Conservation (phyloP, 768 basidiomycete genomes). For the Chalciporus sphaerocephalus region DNA sequence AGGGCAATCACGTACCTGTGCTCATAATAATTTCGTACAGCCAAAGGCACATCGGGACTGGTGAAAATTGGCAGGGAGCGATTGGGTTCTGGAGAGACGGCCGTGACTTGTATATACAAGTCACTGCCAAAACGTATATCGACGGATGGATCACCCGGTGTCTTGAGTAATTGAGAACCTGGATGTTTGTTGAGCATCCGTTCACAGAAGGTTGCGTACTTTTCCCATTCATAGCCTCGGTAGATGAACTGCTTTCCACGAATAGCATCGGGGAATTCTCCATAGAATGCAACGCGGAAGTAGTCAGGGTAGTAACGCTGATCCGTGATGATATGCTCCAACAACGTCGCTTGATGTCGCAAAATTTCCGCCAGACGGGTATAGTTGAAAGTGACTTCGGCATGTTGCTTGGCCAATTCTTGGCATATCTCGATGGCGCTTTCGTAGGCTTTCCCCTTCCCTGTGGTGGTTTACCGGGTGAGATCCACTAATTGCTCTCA, state of each 20-base stretch:
- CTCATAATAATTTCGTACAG: conserved; percentile 83
- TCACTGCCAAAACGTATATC: conserved; percentile 76
- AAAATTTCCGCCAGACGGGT: conserved; percentile 81
- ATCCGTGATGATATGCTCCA: conserved; percentile 81
- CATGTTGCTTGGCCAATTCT: conserved; percentile 85
- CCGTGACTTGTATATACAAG: conserved; percentile 85
- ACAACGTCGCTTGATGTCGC: conserved; percentile 78
- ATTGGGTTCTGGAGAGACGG: conserved; percentile 83
- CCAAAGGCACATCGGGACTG: conserved; percentile 75
- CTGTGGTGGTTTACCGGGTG: conserved; percentile 35
- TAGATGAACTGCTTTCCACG: conserved; percentile 91
- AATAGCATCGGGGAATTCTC: conserved; percentile 82
- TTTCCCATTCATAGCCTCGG: conserved; percentile 94
- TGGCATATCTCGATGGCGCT: conserved; percentile 90
- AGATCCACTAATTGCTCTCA: background rate
- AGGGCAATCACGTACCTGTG: conserved; percentile 52
- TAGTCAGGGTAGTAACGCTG: conserved; percentile 89
- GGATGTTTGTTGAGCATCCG: conserved; percentile 89
- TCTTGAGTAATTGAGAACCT: conserved; percentile 73
- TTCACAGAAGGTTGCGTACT: conserved; percentile 84
- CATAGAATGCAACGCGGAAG: conserved; percentile 91
- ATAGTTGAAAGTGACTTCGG: conserved; percentile 86
- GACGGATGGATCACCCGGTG: conserved; percentile 68
- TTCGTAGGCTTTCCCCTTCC: conserved; percentile 98
- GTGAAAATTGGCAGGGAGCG: conserved; percentile 72